Percentiles rank a stretch among this genome's conserved stretches.
phyloP scores from a whole-genome alignment of 306 rosid species.

The Ochetophila trinervis region DNA sequence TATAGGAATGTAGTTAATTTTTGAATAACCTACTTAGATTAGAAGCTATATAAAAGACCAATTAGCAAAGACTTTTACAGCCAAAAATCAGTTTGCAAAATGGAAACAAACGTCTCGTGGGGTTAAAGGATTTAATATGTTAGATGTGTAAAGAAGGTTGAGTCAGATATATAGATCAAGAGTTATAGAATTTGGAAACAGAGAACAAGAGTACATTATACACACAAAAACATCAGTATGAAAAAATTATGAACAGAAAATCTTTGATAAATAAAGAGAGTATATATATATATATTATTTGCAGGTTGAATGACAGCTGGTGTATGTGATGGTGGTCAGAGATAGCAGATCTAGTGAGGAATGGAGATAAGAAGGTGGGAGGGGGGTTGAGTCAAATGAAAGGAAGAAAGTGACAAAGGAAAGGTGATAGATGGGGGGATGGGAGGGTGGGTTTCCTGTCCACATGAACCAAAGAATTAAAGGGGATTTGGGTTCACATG shows the following conservation, averaged over 20 bases:
- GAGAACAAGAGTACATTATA: neutral
- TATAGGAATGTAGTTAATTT: neutral
- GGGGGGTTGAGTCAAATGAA: conserved; percentile 7
- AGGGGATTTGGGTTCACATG: conserved; percentile 38
- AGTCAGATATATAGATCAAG: conserved; percentile 5
- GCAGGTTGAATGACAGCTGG: conserved; percentile 23
- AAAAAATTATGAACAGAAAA: no score
- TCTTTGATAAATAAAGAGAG: no score
- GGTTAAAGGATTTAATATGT: neutral
- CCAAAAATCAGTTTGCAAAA: neutral
- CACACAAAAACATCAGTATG: neutral
- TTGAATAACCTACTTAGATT: neutral
- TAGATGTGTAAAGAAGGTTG: neutral
- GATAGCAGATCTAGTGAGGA: conserved; percentile 12
- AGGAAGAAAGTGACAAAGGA: conserved; percentile 20
- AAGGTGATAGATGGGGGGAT: conserved; percentile 17
- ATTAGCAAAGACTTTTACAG: neutral
- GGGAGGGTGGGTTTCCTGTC: conserved; percentile 9
- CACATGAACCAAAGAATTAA: conserved; percentile 27
- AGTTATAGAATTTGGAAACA: conserved; percentile 2
- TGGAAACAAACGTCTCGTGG: conserved; percentile 11
- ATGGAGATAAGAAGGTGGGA: neutral
- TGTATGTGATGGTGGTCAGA: conserved; percentile 12
- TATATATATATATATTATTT: neutral
- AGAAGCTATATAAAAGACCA: neutral